Evolutionary conservation across 257 asterid species (phyloP).

Genomic region (Nyctanthes arbortristis): DNA sequence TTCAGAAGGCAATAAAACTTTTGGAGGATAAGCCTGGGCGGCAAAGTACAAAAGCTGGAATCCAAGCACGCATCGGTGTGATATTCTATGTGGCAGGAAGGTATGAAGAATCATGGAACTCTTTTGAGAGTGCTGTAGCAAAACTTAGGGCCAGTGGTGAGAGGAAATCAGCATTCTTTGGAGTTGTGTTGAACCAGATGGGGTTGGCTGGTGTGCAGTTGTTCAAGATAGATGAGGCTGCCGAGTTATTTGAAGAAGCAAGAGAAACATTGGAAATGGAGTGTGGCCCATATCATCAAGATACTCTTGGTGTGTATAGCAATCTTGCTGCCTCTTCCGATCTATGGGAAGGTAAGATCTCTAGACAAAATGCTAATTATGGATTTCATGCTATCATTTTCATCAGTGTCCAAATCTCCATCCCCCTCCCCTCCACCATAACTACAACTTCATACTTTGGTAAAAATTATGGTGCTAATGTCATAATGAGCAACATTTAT

Average conservation of each 20-base stretch:
- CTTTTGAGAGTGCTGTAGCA: slow-evolving; percentile 73
- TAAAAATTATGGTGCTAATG: too few relatives aligned
- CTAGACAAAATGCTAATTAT: background rate
- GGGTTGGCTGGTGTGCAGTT: slow-evolving; percentile 93
- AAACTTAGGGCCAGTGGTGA: slow-evolving; percentile 90
- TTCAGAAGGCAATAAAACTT: slow-evolving; percentile 85
- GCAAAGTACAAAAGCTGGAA: slow-evolving; percentile 93
- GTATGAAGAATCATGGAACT: slow-evolving; percentile 80
- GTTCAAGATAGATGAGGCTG: slow-evolving; percentile 96
- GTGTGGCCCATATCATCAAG: slow-evolving; percentile 94
- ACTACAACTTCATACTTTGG: too few relatives aligned
- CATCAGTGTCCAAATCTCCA: background rate
- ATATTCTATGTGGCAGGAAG: slow-evolving; percentile 89
- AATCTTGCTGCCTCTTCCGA: slow-evolving; percentile 98
- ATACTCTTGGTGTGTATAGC: slow-evolving; percentile 94
- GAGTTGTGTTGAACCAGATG: slow-evolving; percentile 96
- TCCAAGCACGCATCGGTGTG: slow-evolving; percentile 96
- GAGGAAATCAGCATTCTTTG: slow-evolving; percentile 95
- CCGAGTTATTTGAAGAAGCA: slow-evolving; percentile 97
- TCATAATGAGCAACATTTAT: too few relatives aligned
- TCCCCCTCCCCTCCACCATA: background rate
- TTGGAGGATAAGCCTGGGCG: slow-evolving; percentile 97
- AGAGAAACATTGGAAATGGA: slow-evolving; percentile 86
- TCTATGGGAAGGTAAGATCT: slow-evolving; percentile 89
- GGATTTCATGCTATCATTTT: background rate